Conservation (phyloP, 768 basidiomycete species). For the Xerocomus brunneocitrinus region DNA sequence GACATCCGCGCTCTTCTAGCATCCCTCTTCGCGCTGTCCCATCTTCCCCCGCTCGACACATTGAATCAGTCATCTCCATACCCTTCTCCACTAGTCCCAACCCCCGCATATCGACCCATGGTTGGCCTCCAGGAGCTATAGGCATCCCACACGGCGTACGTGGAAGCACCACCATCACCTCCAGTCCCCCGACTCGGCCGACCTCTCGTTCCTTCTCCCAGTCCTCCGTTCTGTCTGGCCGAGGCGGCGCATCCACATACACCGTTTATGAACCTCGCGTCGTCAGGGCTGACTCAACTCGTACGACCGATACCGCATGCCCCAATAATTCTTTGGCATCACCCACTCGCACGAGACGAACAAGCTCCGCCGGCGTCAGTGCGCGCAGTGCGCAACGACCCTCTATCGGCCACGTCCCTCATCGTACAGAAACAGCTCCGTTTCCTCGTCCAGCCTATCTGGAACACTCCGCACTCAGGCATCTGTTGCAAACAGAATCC, state of each 20-base stretch:
- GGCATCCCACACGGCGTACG: constrained; percentile 39
- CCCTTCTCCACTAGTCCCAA: constrained; percentile 41
- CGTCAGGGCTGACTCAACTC: constrained; percentile 51
- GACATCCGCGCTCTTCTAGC: constrained; percentile 59
- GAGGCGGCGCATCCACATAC: constrained; percentile 29
- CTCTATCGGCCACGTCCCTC: constrained; percentile 27
- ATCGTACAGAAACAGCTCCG: constrained; percentile 29
- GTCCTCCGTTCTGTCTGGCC: constrained; percentile 29
- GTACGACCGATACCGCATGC: constrained; percentile 41
- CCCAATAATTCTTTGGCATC: constrained; percentile 35
- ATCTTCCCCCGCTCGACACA: constrained; percentile 48
- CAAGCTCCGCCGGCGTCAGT: constrained; percentile 36
- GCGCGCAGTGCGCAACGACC: constrained; percentile 22
- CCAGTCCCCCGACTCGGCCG: constrained; percentile 37
- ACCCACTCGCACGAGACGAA: constrained; percentile 44
- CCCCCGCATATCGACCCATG: constrained; percentile 35
- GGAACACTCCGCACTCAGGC: constrained; percentile 68
- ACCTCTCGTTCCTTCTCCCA: constrained; percentile 44
- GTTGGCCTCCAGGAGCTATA: constrained; percentile 31
- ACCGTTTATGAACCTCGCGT: constrained; percentile 60
- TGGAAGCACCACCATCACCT: constrained; percentile 28
- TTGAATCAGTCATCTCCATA: constrained; percentile 64
- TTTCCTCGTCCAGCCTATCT: constrained; percentile 73
- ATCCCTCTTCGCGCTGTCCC: constrained; percentile 56
- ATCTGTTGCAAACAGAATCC: constrained; percentile 57